Conservation (phyloP, 1,284 basidiomycete genomes). For the Irpex sp. region DNA sequence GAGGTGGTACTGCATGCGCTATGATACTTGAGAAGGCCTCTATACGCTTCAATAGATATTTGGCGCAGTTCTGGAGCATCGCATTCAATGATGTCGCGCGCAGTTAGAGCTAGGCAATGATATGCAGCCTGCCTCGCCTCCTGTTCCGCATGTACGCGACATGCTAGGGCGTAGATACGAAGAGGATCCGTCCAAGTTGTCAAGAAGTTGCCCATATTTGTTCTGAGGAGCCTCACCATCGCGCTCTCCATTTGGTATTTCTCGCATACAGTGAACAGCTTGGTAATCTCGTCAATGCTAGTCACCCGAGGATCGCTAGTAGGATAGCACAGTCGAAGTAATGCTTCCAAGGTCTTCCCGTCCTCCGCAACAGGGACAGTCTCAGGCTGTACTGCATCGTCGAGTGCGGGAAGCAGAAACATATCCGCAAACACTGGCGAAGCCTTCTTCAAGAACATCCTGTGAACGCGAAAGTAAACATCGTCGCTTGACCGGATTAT, state of each 20-base stretch:
- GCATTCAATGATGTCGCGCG: background rate
- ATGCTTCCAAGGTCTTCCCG: constrained; percentile 12
- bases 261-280: constrained; percentile 10
- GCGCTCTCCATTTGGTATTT: constrained; percentile 15
- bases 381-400: background rate
- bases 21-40: background rate
- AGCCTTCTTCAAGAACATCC: constrained; percentile 11
- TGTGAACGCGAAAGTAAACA: constrained; percentile 14
- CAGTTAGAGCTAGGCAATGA: background rate
- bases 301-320: constrained; percentile 9
- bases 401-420: constrained; percentile 3
- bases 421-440: constrained; percentile 23
- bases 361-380: constrained; percentile 12
- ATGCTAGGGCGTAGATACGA: constrained; percentile 8
- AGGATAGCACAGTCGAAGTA: constrained; percentile 19
- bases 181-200: background rate
- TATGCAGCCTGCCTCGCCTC: background rate
- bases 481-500: constrained; percentile 26
- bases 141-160: background rate
- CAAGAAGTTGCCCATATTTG: background rate
- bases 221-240: background rate
- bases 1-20: background rate
- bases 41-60: background rate
- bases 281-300: constrained; percentile 4
- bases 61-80: background rate